Evolutionary conservation across 345 rosid species (phyloP), one percentile per base, ranked within the genome.

Genomic region (Geranium brycei): DNA sequence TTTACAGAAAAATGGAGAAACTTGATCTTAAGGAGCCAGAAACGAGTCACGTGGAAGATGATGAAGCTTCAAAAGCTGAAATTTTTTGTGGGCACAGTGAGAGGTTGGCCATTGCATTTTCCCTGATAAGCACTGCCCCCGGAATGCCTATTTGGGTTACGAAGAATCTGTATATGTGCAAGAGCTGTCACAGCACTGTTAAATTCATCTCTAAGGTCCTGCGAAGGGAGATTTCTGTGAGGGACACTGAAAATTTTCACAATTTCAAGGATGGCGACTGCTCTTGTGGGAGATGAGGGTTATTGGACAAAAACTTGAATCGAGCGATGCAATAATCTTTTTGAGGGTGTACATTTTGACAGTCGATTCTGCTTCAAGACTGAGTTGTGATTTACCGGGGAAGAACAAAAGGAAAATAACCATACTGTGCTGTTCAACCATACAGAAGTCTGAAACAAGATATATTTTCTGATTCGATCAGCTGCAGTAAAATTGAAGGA

Each of bases 1-100:
- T 91, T 69, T 78, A 79, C 63, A 79, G 75, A 71, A 88, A 77
- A 81, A 88, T 84, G 83, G 72, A 73, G 61, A 72, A 74, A 14
- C 76, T 38, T 57, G 84, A 81, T 28, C 59, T 71, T 62, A 69
- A 51, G 59, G 71, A 66, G 68, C 72, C 75, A 17, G 85, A 78
- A 58, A 55, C 28, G 28, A 23, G 28, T 23, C 28, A 23, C 1
- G 28, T 23, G 28, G 62, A 28, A 71, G 66, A 31, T 74, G 70
- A 59, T 59, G 89, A 88, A 64, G 69, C 73, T 64, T 85, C 91
- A 51, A 81, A 82, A 72, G 86, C 85, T 65, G 87, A 88, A 66
- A 79, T 88, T 28, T 83, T 91, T 68, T 88, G 95, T 64, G 89
- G 89, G 59, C 97, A 88, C 61, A 91, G 97, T 72, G 97, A 91